Evolutionary conservation across 2,329 filamentous ascomycete genomes (phyloP), one percentile per base, ranked within the genome.

Genomic region (Aspergillus ochraceoroseus): DNA sequence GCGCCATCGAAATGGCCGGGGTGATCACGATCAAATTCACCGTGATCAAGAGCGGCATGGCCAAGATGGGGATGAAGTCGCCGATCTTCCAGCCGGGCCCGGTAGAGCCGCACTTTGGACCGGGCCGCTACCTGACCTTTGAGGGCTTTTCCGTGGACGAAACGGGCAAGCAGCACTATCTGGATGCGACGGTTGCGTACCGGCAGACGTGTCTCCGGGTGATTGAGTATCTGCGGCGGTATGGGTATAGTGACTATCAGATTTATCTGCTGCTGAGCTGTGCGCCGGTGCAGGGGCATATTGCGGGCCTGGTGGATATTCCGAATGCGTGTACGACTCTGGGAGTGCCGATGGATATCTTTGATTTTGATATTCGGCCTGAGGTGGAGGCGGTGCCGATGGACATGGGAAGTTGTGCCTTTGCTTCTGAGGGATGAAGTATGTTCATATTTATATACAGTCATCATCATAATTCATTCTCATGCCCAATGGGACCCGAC

Each of bases 1-100:
- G 84, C 13, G 89, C 88, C 4, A 95, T 95, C 55, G 89, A 95
- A 64, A 95, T 95, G 85, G 87, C 88, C 0, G 88, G 88, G 3
- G 72, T 87, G 29, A 94, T 95, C 53, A 95, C 88, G 2, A 77
- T 95, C 64, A 94, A 92, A 56, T 89, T 94, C 71, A 81, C 78
- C 34, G 84, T 95, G 11, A 81, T 95, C 72, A 94, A 92, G 63
- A 75, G 79, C 49, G 89, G 88, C 13, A 75, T 94, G 58, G 73
- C 72, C 30, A 76, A 87, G 22, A 67, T 94, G 37, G 82, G 75
- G 0, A 81, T 94, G 67, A 89, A 87, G 63, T 83, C 78, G 5
- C 88, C 88, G 0, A 85, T 95, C 37, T 95, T 89, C 68, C 75
- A 87, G 22, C 87, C 87, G 0, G 88, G 88, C 0, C 87, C 87